Evolutionary conservation across 345 rosid genomes (phyloP).

Genomic region (Hevea brasiliensis): DNA sequence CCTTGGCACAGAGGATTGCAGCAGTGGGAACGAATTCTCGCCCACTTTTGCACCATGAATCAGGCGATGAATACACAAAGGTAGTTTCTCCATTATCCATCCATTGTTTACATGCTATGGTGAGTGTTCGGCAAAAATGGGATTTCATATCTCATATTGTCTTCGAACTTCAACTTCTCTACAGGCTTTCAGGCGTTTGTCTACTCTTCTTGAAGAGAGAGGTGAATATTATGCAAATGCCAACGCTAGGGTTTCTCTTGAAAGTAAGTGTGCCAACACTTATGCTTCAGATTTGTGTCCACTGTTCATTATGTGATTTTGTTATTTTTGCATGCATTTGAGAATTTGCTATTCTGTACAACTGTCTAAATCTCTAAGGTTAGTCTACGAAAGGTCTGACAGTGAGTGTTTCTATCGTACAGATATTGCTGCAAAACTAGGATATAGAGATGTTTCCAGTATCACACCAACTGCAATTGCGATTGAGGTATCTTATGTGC

Average conservation of each 20-base stretch:
- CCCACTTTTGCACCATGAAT: slow-evolving; percentile 72
- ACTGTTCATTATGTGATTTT: not conserved
- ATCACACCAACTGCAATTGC: slow-evolving; percentile 76
- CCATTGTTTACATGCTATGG: not conserved
- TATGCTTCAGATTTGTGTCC: not conserved
- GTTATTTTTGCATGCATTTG: not conserved
- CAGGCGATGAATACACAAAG: slow-evolving; percentile 80
- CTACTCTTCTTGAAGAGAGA: slow-evolving; percentile 71
- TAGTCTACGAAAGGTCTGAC: not conserved
- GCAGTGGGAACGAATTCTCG: slow-evolving; percentile 88
- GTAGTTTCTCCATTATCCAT: slow-evolving; percentile 26
- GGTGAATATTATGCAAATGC: slow-evolving; percentile 70
- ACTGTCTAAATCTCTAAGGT: not conserved
- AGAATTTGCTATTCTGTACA: not conserved
- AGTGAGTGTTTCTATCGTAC: slow-evolving; percentile 6
- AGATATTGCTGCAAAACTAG: slow-evolving; percentile 81
- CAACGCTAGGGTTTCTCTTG: slow-evolving; percentile 74
- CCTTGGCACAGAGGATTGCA: slow-evolving; percentile 87
- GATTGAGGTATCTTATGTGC: slow-evolving; percentile 53
- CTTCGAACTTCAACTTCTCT: slow-evolving; percentile 6
- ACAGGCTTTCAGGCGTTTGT: slow-evolving; percentile 73
- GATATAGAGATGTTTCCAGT: slow-evolving; percentile 55
- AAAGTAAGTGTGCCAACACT: slow-evolving; percentile 49
- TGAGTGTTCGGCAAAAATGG: not conserved
- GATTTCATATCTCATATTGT: not conserved